These are phyloP conservation scores for Gastrodia elata DNA, from an alignment of 106 monocot species.

Conservation along the genomic window DNA sequence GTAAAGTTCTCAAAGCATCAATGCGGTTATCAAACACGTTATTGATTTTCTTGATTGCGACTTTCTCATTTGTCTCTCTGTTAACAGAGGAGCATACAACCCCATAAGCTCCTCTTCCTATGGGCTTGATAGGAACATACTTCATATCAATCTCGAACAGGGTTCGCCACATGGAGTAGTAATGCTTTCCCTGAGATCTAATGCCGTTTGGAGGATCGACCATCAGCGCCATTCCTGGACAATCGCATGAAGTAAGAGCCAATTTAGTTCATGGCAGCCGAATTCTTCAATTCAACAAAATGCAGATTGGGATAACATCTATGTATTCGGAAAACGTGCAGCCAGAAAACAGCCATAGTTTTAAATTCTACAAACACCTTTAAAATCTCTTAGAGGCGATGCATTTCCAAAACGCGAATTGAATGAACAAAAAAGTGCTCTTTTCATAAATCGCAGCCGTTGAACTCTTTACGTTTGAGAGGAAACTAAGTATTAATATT, in stretches of 20 bases:
- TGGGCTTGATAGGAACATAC: conserved; percentile 34
- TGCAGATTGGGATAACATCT: neutral
- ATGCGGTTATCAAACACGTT: conserved; percentile 45
- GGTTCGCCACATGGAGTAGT: conserved; percentile 29
- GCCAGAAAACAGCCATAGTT: neutral
- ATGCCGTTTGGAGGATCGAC: conserved; percentile 33
- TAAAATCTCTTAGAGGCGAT: neutral
- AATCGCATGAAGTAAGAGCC: neutral
- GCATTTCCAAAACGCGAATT: neutral
- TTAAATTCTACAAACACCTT: neutral
- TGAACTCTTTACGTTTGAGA: neutral
- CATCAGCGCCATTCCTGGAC: conserved; percentile 18
- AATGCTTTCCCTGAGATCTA: conserved; percentile 22
- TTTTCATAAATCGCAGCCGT: neutral
- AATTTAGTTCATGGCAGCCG: neutral
- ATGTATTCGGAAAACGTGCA: no score
- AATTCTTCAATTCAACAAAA: neutral
- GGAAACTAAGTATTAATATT: neutral
- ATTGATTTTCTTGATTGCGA: conserved; percentile 52
- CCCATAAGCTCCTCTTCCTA: conserved; percentile 54
- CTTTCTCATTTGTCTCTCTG: conserved; percentile 49
- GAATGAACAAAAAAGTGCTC: neutral
- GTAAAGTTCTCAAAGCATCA: conserved; percentile 47
- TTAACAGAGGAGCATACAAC: conserved; percentile 51
- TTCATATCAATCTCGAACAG: conserved; percentile 27